Evolutionary conservation across 352 stramenopile genomes (phyloP).

Genomic region (Globisporangium barbulae): DNA sequence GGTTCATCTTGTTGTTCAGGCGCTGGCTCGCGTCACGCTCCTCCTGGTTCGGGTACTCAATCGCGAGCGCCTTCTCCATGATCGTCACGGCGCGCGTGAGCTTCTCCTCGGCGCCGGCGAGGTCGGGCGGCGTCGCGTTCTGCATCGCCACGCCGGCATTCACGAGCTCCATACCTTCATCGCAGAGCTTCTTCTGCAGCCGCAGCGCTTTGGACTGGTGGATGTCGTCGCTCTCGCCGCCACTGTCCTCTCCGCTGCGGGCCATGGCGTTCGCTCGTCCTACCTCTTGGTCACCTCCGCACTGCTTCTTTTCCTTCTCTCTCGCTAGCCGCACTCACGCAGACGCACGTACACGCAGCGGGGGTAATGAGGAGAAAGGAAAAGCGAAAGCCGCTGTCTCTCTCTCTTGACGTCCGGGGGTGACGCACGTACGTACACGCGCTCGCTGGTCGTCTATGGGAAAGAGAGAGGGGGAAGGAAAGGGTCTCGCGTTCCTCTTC

Average conservation of each 20-base stretch:
- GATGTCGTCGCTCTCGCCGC: slow-evolving; percentile 58
- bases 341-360: not conserved
- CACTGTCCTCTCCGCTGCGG: slow-evolving; percentile 31
- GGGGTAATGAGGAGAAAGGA: not conserved
- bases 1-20: slow-evolving; percentile 83
- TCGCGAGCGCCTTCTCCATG: slow-evolving; percentile 75
- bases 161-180: slow-evolving; percentile 79
- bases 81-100: slow-evolving; percentile 66
- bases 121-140: slow-evolving; percentile 57
- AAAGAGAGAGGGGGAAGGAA: too few species aligned
- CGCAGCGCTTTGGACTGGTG: slow-evolving; percentile 56
- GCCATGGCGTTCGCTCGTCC: slow-evolving; percentile 1
- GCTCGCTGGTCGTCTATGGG: too few species aligned
- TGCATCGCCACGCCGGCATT: slow-evolving; percentile 79
- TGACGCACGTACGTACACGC: too few species aligned
- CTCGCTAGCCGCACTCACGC: not conserved
- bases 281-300: not conserved
- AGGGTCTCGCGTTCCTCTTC: not conserved
- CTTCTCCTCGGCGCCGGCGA: slow-evolving; percentile 53
- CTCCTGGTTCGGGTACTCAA: slow-evolving; percentile 69
- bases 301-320: not conserved
- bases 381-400: not conserved
- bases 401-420: not conserved
- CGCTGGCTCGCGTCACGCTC: slow-evolving; percentile 68
- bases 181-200: slow-evolving; percentile 76